Conservation (phyloP, 768 basidiomycete genomes). For the Jaapia argillacea region DNA sequence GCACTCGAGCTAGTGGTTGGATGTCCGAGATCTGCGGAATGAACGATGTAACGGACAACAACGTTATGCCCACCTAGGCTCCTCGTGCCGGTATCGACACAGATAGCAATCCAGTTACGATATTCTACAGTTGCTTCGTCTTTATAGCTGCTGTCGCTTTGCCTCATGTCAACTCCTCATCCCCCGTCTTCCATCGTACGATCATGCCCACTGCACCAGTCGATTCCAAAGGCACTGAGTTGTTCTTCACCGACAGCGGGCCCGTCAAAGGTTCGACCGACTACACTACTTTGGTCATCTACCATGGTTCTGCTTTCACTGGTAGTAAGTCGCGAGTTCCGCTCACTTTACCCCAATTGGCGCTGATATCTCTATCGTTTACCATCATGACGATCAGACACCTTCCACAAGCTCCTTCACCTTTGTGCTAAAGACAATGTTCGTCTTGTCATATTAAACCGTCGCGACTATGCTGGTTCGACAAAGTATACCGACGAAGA, state of each 20-base stretch:
- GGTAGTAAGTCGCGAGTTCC: constrained; percentile 16
- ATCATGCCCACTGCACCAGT: neutral
- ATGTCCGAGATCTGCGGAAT: too few relatives aligned
- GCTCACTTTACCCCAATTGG: neutral
- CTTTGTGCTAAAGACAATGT: constrained; percentile 11
- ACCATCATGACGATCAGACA: constrained; percentile 3
- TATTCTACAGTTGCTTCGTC: too few relatives aligned
- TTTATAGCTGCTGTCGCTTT: too few relatives aligned
- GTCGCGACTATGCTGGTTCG: constrained; percentile 25
- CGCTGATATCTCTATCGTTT: neutral
- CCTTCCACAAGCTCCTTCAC: constrained; percentile 4
- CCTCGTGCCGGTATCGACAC: too few relatives aligned
- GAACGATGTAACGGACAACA: too few relatives aligned
- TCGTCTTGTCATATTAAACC: constrained; percentile 19
- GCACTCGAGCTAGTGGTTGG: too few relatives aligned
- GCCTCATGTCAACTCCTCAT: too few relatives aligned
- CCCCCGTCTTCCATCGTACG: too few relatives aligned
- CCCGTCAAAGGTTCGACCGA: constrained; percentile 13
- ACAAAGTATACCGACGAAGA: constrained; percentile 23
- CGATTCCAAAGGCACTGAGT: constrained; percentile 13
- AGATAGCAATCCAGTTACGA: too few relatives aligned
- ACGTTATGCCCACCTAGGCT: too few relatives aligned
- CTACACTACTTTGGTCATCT: constrained; percentile 25
- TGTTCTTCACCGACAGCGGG: constrained; percentile 26
- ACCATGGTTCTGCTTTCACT: constrained; percentile 26